Base-by-base conservation (phyloP, 257 asterid species). In the Penstemon eatonii region DNA sequence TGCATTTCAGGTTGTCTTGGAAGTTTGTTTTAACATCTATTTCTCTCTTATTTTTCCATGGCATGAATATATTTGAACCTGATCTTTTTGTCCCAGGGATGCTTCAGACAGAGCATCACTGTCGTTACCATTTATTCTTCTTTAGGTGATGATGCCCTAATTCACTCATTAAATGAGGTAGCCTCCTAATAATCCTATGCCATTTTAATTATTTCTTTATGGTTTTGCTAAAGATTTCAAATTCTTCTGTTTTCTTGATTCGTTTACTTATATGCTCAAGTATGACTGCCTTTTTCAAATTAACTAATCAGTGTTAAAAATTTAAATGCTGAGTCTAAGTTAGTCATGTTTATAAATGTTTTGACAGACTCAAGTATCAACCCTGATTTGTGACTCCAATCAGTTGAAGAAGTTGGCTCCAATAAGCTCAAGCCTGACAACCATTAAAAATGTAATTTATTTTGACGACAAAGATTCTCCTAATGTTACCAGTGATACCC, bases 101-200 rank as follows among this genome's bases (percentile, higher is more conserved):
- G 90, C 82, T 87, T 89, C 83, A 82, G 96, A 70, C 96, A 89
- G 80, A 92, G 84, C 68, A 71, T 89, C 73, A 92, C 95, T 44
- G 88, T 92, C 39, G 96, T 92, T 75, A 92, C 96, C 64, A 87
- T 92, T 55, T 89, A 92, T 83, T 86, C 96, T 71, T 83, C 96
- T 72, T 80, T 92, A 69, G 96, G 96, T 45, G 96, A 89, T 46
- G 98, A 92, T 54, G 98, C 98, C 39, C 82, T 92, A 44, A 70
- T 89, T 64, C 90, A 92, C 77, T 89, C 98, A 42, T 70, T 92
- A 60, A 92, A 87, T 80, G 98, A 89, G 98, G 98, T 91, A 46
- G 45, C 53, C 55, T 68, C 56, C 33, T 51, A 73, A 42, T 57
- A 45, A 41, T 50, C 57, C 68, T 49, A 54, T 42, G 40, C 67